Base-by-base conservation (phyloP, 2,329 filamentous ascomycete species). In the Botryotinia narcissicola region DNA sequence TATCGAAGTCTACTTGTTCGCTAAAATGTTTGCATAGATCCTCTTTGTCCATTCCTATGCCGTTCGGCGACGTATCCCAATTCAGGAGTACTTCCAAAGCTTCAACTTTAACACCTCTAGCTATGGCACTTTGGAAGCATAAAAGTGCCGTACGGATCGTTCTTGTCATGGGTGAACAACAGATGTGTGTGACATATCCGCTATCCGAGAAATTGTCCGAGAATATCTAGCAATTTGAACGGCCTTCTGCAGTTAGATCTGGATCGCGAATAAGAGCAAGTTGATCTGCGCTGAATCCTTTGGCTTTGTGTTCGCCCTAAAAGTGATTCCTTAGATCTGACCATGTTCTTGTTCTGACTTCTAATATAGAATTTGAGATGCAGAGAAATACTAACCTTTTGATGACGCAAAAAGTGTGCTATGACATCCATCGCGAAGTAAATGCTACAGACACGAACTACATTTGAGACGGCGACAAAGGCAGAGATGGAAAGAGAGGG, bases 161-260 rank as follows among this genome's bases (percentile, higher is more conserved):
- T 57, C 46, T 54, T 54, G n/a, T 68, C 64, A 54, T 68, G 22
- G 35, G 46, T 3, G 35, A 68, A 68, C 46, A 54, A 35, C 64
- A 54, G 20, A 54, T 20, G n/a, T 68, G 46, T 29, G 46, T 40
- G 32, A 42, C 8, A 29, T 54, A 7, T 7, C 7, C 7, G 16
- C 35, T 54, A 4, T 29, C 9, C 12, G 35, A 68, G 14, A 68
- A 54, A 2, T 16, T 6, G 1, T 29, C 18, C 16, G 35, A 42
- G 46, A 42, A 68, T 12, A 0, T 22, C 22, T 29, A 16, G 46
- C 46, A 68, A 20, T 40, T 7, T 40, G 3, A 8, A 54, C 46
- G 46, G 1, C 46, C 64, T 16, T 54, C 48, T 68, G 25, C 5
- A 32, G 46, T 68, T n/a, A 54, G 9, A 68, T 54, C 35, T 54